Evolutionary conservation across 345 rosid genomes (phyloP).

Genomic region (Rhodamnia argentea): DNA sequence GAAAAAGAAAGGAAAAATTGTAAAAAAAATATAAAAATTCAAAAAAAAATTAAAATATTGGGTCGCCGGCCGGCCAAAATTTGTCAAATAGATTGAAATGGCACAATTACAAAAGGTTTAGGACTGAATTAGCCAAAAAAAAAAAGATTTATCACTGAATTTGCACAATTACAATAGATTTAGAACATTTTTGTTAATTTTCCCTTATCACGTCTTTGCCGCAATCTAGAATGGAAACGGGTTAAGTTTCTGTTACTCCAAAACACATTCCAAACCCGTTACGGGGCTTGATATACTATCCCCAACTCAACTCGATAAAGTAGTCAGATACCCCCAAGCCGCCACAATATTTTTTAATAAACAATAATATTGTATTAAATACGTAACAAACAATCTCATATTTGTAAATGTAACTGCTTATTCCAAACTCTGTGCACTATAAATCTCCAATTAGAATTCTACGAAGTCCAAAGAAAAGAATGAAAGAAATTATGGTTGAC

Average conservation of each 20-base stretch:
- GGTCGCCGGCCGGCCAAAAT: too few relatives aligned
- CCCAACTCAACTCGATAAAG: not conserved
- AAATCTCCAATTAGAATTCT: not conserved
- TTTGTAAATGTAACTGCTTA: not conserved
- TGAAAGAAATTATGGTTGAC: not conserved
- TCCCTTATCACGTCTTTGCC: not conserved
- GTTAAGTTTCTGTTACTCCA: not conserved
- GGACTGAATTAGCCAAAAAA: too few relatives aligned
- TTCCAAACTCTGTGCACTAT: not conserved
- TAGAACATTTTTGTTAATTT: too few relatives aligned
- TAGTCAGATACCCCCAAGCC: not conserved
- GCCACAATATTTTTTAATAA: not conserved
- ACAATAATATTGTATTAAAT: not conserved
- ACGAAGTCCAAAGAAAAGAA: not conserved
- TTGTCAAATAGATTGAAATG: too few relatives aligned
- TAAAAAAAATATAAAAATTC: too few relatives aligned
- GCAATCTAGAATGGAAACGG: not conserved
- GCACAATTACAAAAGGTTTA: too few relatives aligned
- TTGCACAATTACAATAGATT: too few relatives aligned
- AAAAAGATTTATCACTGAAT: too few relatives aligned
- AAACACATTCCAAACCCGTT: not conserved
- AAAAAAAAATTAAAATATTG: too few relatives aligned
- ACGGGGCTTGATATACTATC: not conserved
- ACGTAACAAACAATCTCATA: not conserved
- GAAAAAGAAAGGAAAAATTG: too few relatives aligned